phyloP scores from a whole-genome alignment of 2,329 filamentous ascomycete genomes.

The Penicillium vulpinum region DNA sequence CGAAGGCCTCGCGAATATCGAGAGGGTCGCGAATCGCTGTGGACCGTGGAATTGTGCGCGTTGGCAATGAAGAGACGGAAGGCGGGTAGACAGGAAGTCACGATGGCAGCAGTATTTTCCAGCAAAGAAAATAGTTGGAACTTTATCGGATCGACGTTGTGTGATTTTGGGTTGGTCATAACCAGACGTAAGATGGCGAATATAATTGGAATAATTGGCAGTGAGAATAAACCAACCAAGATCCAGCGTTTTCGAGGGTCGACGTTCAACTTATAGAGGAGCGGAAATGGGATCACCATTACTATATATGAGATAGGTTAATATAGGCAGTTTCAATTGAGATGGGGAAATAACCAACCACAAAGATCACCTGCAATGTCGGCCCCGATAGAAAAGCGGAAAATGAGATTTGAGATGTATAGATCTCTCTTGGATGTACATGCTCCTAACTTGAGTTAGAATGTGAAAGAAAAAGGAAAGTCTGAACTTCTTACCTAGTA shows the following conservation, averaged over 20 bases:
- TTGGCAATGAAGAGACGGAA: background rate
- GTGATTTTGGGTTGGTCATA: background rate
- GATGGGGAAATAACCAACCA: background rate
- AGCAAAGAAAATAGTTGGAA: slow-evolving; percentile 4
- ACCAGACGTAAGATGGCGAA: slow-evolving; percentile 6
- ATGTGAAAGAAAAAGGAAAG: background rate
- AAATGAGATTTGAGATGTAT: background rate
- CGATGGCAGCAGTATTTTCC: background rate
- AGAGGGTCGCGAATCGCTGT: background rate
- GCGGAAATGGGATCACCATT: background rate
- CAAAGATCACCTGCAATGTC: background rate
- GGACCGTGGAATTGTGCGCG: background rate
- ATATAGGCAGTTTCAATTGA: background rate
- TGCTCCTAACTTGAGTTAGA: background rate
- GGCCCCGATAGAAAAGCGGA: background rate
- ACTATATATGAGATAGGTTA: background rate
- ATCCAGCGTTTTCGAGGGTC: background rate
- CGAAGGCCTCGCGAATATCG: background rate
- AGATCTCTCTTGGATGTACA: background rate
- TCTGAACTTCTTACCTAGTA: background rate
- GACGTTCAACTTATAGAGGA: background rate
- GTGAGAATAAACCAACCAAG: background rate
- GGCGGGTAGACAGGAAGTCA: background rate
- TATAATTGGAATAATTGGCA: slow-evolving; percentile 5
- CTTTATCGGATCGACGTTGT: slow-evolving; percentile 9